Evolutionary conservation across 2,329 filamentous ascomycete species (phyloP).

Genomic region (Claviceps purpurea): DNA sequence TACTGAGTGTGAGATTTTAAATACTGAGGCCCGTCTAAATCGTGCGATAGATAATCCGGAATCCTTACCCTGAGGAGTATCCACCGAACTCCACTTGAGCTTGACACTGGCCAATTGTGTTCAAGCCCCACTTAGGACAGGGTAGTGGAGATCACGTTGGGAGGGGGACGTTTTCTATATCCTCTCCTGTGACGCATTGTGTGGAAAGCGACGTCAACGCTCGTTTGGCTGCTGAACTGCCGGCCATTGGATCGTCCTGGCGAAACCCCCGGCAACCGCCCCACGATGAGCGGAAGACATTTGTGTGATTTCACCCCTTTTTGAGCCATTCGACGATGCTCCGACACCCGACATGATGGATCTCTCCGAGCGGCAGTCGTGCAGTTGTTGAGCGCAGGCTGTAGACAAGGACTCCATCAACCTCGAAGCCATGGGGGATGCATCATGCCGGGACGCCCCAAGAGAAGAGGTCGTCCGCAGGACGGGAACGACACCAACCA

Average conservation of each 20-base stretch:
- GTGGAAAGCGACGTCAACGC: neutral
- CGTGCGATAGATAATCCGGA: too few relatives aligned
- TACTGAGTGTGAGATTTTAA: too few relatives aligned
- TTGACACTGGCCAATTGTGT: too few relatives aligned
- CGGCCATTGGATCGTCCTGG: neutral
- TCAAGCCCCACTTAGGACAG: too few relatives aligned
- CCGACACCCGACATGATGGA: neutral
- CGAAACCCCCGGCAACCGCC: neutral
- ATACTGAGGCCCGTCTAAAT: too few relatives aligned
- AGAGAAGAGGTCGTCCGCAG: neutral
- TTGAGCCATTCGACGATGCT: neutral
- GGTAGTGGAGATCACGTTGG: too few relatives aligned
- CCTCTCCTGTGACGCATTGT: slow-evolving; percentile 1
- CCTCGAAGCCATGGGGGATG: neutral
- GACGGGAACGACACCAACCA: neutral
- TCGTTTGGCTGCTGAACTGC: neutral
- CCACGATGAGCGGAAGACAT: neutral
- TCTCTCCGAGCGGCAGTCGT: neutral
- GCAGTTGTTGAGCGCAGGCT: neutral
- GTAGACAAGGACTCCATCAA: neutral
- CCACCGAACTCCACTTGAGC: too few relatives aligned
- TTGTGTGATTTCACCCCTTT: neutral
- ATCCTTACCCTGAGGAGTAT: too few relatives aligned
- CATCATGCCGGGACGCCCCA: neutral
- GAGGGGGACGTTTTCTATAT: too few relatives aligned